phyloP scores from a whole-genome alignment of 495 filamentous ascomycete genomes.

The Neohortaea acidophila region DNA sequence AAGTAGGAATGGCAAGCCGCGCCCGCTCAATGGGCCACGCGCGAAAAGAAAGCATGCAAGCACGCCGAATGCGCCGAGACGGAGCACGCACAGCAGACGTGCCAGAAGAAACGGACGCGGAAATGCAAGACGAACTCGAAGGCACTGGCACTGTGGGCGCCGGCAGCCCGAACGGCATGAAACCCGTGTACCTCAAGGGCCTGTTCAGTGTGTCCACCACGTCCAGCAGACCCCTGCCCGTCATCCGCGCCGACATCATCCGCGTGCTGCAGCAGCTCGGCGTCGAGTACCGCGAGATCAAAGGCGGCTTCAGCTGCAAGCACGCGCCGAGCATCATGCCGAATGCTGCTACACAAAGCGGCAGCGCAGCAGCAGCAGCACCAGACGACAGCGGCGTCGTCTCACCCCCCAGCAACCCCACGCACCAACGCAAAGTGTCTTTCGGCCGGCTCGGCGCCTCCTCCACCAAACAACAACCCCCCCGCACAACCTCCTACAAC shows the following conservation, averaged over 20 bases:
- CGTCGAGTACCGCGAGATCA: conserved; percentile 85
- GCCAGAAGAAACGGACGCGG: conserved; percentile 63
- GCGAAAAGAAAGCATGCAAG: conserved; percentile 78
- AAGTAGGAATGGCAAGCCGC: conserved; percentile 26
- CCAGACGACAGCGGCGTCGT: background rate
- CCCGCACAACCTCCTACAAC: conserved; percentile 31
- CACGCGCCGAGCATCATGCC: conserved; percentile 64
- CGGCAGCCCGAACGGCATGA: conserved; percentile 49
- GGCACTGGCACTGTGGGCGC: conserved; percentile 12
- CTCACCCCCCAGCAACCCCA: background rate
- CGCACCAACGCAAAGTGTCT: conserved; percentile 63
- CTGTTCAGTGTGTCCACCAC: conserved; percentile 97
- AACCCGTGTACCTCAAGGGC: conserved; percentile 92
- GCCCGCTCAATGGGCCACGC: conserved; percentile 86
- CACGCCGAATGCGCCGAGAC: conserved; percentile 53
- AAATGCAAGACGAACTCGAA: conserved; percentile 33
- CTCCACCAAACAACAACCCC: conserved; percentile 46
- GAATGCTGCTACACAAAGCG: background rate
- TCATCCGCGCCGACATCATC: conserved; percentile 84
- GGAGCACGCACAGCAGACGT: conserved; percentile 54
- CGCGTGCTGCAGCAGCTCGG: conserved; percentile 71
- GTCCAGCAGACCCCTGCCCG: conserved; percentile 69
- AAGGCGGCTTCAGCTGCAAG: conserved; percentile 78
- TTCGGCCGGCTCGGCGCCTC: conserved; percentile 54
- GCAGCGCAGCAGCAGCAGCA: background rate